These are phyloP conservation scores for Corynespora cassiicola DNA, from an alignment of 2,329 filamentous ascomycete genomes.

Conservation along the genomic window DNA sequence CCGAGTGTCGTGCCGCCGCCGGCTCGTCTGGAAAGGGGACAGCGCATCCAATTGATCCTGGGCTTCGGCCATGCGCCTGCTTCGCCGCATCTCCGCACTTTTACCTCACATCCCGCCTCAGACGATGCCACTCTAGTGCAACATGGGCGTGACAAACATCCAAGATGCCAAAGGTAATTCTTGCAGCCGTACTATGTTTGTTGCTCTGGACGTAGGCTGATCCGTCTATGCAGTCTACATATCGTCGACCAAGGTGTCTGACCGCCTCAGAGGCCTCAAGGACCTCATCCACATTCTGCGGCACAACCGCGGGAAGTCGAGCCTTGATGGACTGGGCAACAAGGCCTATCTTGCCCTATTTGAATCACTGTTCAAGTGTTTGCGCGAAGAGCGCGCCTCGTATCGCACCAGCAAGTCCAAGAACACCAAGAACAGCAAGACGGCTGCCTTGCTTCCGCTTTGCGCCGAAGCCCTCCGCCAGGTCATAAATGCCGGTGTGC, in stretches of 20 bases:
- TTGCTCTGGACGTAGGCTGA: constrained; percentile 12
- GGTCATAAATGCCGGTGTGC: constrained; percentile 72
- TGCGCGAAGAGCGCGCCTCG: constrained; percentile 69
- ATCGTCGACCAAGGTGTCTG: constrained; percentile 38
- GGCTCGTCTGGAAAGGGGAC: no score
- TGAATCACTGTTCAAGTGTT: constrained; percentile 77
- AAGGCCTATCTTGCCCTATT: constrained; percentile 82
- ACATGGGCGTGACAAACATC: constrained; percentile 39
- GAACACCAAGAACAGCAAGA: constrained; percentile 32
- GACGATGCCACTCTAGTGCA: constrained; percentile 7
- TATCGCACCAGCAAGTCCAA: constrained; percentile 61
- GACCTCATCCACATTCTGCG: constrained; percentile 64
- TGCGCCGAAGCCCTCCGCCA: constrained; percentile 76
- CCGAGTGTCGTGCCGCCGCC: no score
- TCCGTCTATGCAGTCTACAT: constrained; percentile 34
- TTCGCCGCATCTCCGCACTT: constrained; percentile 6
- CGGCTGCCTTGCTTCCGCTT: constrained; percentile 64
- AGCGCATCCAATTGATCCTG: no score
- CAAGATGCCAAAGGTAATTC: constrained; percentile 43
- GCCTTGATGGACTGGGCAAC: constrained; percentile 65
- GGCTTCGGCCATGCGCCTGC: constrained; percentile 17
- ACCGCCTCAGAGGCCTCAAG: constrained; percentile 59
- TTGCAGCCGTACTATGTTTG: background rate
- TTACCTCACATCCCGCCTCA: constrained; percentile 9
- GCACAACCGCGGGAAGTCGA: constrained; percentile 55